Percentiles rank a stretch among this genome's conserved stretches.
Evolutionary conservation across 805 yeast genomes (phyloP).

Genomic region (Ogataea trehaloabstinens): DNA sequence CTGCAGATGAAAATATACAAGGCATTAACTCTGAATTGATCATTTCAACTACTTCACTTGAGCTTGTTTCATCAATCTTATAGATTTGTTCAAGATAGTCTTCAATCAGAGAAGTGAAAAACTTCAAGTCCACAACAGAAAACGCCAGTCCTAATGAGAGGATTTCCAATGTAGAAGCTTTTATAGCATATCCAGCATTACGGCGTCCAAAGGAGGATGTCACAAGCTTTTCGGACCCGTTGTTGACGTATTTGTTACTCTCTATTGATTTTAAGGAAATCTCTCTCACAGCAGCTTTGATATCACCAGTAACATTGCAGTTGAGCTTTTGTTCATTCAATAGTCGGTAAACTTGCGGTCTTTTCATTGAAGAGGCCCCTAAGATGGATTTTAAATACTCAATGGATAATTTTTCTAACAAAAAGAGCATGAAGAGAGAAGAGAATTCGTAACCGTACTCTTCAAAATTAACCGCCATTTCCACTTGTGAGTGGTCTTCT

Average conservation of each 20-base stretch:
- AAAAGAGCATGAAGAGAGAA: conserved; percentile 27
- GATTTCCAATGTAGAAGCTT: conserved; percentile 49
- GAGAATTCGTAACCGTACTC: conserved; percentile 32
- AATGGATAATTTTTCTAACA: conserved; percentile 23
- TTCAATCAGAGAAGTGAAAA: conserved; percentile 45
- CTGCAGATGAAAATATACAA: conserved; percentile 36
- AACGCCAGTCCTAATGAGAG: conserved; percentile 53
- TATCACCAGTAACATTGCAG: conserved; percentile 6
- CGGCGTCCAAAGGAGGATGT: conserved; percentile 27
- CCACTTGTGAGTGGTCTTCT: conserved; percentile 20
- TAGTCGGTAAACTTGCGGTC: background rate
- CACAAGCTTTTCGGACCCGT: conserved; percentile 24
- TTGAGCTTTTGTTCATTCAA: background rate
- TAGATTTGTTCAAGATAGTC: conserved; percentile 40
- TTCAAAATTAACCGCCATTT: conserved; percentile 27
- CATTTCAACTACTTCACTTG: conserved; percentile 51
- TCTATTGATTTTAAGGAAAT: conserved; percentile 17
- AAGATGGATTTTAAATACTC: conserved; percentile 22
- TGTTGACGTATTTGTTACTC: conserved; percentile 22
- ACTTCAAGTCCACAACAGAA: conserved; percentile 42
- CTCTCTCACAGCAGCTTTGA: conserved; percentile 14
- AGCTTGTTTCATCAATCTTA: conserved; percentile 33
- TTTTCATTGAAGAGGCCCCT: background rate
- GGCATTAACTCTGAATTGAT: conserved; percentile 45
- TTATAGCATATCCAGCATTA: conserved; percentile 21